Evolutionary conservation across 768 basidiomycete genomes (phyloP).

Genomic region (Trametes cingulata): DNA sequence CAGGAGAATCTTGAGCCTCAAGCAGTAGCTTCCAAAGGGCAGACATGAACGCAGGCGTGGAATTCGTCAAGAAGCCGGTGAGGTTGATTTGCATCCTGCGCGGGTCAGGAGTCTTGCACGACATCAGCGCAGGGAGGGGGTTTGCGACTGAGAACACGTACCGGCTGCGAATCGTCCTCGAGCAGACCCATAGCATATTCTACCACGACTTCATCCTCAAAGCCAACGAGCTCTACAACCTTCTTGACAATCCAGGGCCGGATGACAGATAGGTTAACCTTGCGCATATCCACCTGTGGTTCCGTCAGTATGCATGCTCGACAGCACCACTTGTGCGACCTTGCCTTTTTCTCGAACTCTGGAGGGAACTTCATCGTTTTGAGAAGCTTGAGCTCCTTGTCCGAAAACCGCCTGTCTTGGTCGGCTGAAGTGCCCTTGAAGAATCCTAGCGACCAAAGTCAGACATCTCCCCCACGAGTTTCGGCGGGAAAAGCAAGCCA

Average conservation of each 20-base stretch:
- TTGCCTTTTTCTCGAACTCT: slow-evolving; percentile 84
- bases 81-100: slow-evolving; percentile 95
- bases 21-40: slow-evolving; percentile 90
- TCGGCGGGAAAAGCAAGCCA: no score
- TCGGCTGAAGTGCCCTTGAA: slow-evolving; percentile 91
- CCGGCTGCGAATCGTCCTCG: slow-evolving; percentile 84
- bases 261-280: slow-evolving; percentile 91
- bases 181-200: slow-evolving; percentile 95
- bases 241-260: slow-evolving; percentile 95
- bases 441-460: slow-evolving; percentile 50
- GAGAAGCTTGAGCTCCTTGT: slow-evolving; percentile 91
- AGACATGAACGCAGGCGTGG: slow-evolving; percentile 85
- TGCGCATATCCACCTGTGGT: slow-evolving; percentile 85
- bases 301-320: neutral
- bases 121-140: neutral
- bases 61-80: slow-evolving; percentile 87
- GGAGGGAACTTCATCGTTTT: slow-evolving; percentile 89
- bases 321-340: neutral
- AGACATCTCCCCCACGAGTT: neutral
- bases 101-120: slow-evolving; percentile 78
- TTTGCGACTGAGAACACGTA: slow-evolving; percentile 38
- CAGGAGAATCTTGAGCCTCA: slow-evolving; percentile 86
- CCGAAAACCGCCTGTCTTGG: slow-evolving; percentile 90
- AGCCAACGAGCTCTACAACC: slow-evolving; percentile 84
- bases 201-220: slow-evolving; percentile 96